Evolutionary conservation across 306 rosid species (phyloP).

Genomic region (Cicer cuneatum): DNA sequence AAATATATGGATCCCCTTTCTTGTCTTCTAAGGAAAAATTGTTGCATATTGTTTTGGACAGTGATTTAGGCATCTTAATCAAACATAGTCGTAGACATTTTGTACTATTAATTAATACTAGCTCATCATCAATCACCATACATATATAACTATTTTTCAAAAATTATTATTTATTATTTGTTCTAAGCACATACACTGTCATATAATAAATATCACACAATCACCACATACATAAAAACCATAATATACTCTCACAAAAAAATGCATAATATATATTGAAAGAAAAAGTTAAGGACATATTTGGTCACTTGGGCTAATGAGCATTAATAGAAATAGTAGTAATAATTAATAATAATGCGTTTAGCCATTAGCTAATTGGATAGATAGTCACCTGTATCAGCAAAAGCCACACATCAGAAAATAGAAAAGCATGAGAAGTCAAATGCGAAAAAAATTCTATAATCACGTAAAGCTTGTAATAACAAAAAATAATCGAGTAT

Average conservation of each 20-base stretch:
- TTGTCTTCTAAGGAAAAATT: too few species aligned
- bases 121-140: background rate
- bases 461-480: too few species aligned
- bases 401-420: constrained; percentile 31
- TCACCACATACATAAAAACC: constrained; percentile 23
- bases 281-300: constrained; percentile 5
- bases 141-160: background rate
- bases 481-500: too few species aligned
- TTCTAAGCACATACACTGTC: constrained; percentile 10
- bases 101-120: background rate
- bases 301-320: constrained; percentile 33
- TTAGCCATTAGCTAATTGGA: constrained; percentile 21
- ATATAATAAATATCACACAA: constrained; percentile 7
- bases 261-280: constrained; percentile 11
- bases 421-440: background rate
- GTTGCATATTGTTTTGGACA: too few species aligned
- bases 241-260: background rate
- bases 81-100: too few species aligned
- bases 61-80: too few species aligned
- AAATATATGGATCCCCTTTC: too few species aligned
- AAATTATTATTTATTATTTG: constrained; percentile 12
- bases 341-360: background rate
- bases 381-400: constrained; percentile 42
- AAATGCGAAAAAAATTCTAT: background rate
- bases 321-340: constrained; percentile 34